These are phyloP conservation scores for Cercospora citrullina DNA, from an alignment of 2,329 filamentous ascomycete species.

Conservation along the genomic window DNA sequence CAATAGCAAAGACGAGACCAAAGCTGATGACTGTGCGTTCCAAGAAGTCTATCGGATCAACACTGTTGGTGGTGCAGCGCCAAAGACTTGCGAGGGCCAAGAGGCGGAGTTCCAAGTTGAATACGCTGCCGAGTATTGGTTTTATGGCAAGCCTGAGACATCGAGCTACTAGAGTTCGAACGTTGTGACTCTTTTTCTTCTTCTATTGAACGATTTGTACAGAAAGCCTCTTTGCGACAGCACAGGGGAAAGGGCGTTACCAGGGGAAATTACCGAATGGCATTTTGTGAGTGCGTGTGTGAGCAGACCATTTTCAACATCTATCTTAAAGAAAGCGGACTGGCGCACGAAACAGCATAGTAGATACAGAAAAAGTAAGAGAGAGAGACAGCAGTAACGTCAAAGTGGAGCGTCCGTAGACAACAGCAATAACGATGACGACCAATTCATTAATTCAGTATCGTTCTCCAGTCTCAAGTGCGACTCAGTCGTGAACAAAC, in stretches of 20 bases:
- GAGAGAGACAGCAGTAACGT: not conserved
- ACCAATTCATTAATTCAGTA: not conserved
- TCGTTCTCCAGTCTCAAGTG: not conserved
- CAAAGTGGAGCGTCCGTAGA: not conserved
- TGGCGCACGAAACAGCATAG: not conserved
- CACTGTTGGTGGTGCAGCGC: constrained; percentile 78
- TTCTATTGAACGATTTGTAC: constrained; percentile 2
- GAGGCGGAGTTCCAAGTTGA: constrained; percentile 67
- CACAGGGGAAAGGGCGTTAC: not conserved
- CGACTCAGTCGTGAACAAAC: not conserved
- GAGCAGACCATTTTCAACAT: not conserved
- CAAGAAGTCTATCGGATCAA: constrained; percentile 79
- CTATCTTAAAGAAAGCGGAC: not conserved
- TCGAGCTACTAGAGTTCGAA: not conserved
- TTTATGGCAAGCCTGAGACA: constrained; percentile 37
- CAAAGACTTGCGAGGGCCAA: constrained; percentile 69
- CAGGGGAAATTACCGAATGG: not conserved
- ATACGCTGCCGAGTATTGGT: constrained; percentile 82
- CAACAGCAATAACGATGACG: not conserved
- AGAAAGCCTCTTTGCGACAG: not conserved
- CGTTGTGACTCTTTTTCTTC: not conserved
- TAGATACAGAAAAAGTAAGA: not conserved
- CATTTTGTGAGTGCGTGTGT: not conserved
- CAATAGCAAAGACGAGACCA: constrained; percentile 43
- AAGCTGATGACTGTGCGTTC: constrained; percentile 57